Evolutionary conservation across 768 basidiomycete species (phyloP), one percentile per base, ranked within the genome.

Genomic region (Russula griseocarnosa): DNA sequence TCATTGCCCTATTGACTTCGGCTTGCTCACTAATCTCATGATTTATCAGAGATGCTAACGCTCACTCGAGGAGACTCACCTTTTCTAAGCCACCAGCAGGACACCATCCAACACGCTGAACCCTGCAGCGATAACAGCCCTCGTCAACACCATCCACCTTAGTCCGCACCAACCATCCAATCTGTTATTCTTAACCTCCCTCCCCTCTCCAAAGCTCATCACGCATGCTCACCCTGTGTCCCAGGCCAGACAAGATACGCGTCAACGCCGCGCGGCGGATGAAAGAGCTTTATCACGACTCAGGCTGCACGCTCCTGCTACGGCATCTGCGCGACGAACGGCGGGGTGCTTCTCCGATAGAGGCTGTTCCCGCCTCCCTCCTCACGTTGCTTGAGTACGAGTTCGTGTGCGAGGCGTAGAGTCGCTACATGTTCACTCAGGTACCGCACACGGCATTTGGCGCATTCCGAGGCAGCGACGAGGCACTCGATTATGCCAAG

Each of bases 351-450:
- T 3, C 77, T 77, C 63, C 90, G 89, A 76, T 98, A 98, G 28
- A 98, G 82, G 70, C 98, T 99, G 70, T 98, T 97, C 9, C 96
- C 96, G 1, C 96, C 96, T 1, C 96, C 95, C 77, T 99, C 96
- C 20, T 94, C 82, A 73, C 98, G 95, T 0, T 95, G 96, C 74
- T 98, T 98, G 54, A 99, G 81, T 2, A 98, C 96, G 30, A 94
- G 83, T 6, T 79, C 76, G 7, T 75, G 72, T 0, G 86, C 80
- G 16, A 76, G 67, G 14, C 75, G 73, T n/a, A 79, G 66, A 99
- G 79, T 0, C 88, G 86, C 87, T 90, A 98, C 84, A 99, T 88
- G 1, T 77, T 84, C 83, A 94, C 88, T 81, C 93, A 98, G 36
- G 85, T 95, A 47, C 75, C 76, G n/a, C 87, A 77, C 10, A 98